Evolutionary conservation across 257 asterid genomes (phyloP).

Genomic region (Fraxinus cuspidata): DNA sequence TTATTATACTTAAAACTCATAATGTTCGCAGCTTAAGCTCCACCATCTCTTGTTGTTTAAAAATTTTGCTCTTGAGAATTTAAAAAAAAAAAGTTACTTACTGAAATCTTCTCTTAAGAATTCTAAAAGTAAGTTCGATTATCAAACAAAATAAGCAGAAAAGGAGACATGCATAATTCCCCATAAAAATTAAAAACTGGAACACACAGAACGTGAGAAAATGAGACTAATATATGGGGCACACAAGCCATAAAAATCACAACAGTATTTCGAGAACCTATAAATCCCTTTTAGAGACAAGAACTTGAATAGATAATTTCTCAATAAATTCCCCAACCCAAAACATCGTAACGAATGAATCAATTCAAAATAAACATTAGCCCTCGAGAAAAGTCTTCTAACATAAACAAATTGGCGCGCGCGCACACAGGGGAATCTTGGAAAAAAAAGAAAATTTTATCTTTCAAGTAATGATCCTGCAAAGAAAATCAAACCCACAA

Average conservation of each 20-base stretch:
- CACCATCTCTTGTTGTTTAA: background rate
- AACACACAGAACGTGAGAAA: background rate
- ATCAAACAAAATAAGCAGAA: background rate
- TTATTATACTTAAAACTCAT: background rate
- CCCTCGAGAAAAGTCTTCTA: background rate
- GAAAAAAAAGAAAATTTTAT: background rate
- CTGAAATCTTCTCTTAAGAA: background rate
- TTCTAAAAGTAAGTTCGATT: background rate
- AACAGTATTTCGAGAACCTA: background rate
- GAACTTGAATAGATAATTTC: background rate
- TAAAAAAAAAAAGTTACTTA: background rate
- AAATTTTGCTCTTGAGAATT: background rate
- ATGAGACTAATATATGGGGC: background rate
- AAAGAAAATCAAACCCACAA: background rate
- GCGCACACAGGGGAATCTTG: background rate
- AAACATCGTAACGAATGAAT: background rate
- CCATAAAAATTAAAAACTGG: background rate
- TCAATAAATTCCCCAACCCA: background rate
- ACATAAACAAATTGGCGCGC: background rate
- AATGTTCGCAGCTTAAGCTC: background rate
- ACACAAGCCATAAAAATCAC: background rate
- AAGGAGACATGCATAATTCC: background rate
- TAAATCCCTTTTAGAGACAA: background rate
- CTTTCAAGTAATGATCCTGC: conserved; percentile 7
- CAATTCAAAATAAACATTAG: background rate